Conservation (phyloP, 73 alveolate species). For the Paramecium biaurelia region DNA sequence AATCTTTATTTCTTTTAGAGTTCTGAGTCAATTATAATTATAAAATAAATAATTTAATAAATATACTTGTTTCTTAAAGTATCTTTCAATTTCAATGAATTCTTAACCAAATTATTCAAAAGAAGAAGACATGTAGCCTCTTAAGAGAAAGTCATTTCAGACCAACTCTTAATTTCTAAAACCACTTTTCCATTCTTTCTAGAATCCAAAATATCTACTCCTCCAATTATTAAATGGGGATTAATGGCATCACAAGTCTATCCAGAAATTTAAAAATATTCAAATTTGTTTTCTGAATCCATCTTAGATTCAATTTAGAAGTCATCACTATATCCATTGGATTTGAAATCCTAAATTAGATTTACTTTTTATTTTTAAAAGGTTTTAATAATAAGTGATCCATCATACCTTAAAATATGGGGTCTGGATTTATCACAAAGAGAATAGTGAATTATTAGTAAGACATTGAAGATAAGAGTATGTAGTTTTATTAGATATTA, state of each 20-base stretch:
- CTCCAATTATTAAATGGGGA: background rate
- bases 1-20: too few species aligned
- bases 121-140: background rate
- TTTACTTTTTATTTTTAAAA: background rate
- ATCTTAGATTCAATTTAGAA: background rate
- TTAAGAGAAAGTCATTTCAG: background rate
- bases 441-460: background rate
- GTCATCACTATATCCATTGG: slow-evolving; percentile 10
- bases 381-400: background rate
- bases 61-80: too few species aligned
- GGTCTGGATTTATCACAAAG: background rate
- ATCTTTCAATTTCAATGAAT: background rate
- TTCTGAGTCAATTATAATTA: too few species aligned
- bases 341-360: background rate
- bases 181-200: background rate
- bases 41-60: too few species aligned
- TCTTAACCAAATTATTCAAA: background rate
- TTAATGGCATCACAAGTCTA: background rate
- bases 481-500: background rate
- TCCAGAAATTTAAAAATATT: background rate
- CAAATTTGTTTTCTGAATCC: background rate
- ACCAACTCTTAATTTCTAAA: slow-evolving; percentile 20
- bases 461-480: background rate
- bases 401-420: background rate
- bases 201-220: background rate